phyloP scores from a whole-genome alignment of 2,329 filamentous ascomycete genomes.

The Diplodia mutila region DNA sequence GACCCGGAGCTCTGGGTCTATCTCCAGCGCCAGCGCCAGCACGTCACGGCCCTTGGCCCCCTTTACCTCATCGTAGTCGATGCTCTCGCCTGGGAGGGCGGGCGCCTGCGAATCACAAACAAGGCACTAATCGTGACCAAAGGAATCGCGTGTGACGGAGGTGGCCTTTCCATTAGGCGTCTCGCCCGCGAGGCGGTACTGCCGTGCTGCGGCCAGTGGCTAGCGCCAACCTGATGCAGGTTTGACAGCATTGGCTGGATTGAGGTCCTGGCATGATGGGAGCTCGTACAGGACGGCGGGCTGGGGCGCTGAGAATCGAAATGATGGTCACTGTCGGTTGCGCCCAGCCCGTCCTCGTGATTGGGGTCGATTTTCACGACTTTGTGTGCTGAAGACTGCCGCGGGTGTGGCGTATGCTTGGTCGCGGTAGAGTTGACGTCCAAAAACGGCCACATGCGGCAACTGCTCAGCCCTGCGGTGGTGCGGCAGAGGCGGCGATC shows the following conservation, averaged over 20 bases:
- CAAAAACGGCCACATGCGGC: background rate
- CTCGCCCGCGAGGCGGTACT: background rate
- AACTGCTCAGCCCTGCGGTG: conserved; percentile 2
- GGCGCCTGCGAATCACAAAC: conserved; percentile 6
- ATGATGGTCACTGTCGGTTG: background rate
- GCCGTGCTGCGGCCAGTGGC: background rate
- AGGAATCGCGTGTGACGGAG: background rate
- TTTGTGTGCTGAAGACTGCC: no score
- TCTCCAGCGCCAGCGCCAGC: background rate
- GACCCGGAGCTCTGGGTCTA: background rate
- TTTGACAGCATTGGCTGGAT: background rate
- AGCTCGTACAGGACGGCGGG: background rate
- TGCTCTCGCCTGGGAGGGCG: background rate
- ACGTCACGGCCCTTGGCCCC: background rate
- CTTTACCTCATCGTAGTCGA: background rate
- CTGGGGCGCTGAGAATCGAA: background rate
- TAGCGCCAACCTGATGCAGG: background rate
- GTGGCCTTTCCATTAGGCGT: conserved; percentile 3
- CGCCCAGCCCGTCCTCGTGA: background rate
- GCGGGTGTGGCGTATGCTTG: background rate
- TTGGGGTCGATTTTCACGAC: background rate
- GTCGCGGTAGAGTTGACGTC: background rate
- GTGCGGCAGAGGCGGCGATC: conserved; percentile 7
- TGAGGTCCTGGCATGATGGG: background rate
- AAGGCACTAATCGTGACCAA: conserved; percentile 2